phyloP scores from a whole-genome alignment of 306 rosid species.

The Leucaena leucocephala region DNA sequence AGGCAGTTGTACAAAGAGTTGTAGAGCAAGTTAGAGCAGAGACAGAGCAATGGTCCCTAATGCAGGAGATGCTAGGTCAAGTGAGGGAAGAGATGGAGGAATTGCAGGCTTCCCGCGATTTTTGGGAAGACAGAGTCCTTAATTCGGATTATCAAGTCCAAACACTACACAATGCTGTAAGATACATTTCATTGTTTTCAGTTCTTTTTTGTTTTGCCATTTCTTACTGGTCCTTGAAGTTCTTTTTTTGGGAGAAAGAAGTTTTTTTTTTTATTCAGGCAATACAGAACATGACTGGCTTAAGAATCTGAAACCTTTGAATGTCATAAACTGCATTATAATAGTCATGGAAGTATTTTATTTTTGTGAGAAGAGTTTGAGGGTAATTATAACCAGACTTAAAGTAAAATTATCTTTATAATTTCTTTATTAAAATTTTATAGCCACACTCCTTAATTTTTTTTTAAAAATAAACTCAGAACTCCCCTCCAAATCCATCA shows the following conservation, averaged over 20 bases:
- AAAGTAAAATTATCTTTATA: background rate
- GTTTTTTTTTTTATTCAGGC: background rate
- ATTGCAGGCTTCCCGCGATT: conserved; percentile 82
- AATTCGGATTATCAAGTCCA: conserved; percentile 62
- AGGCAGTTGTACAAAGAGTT: conserved; percentile 70
- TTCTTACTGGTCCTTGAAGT: background rate
- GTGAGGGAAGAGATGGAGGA: conserved; percentile 95
- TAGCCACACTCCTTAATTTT: too few relatives aligned
- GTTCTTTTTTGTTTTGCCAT: background rate
- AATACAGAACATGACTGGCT: background rate
- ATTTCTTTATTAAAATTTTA: too few relatives aligned
- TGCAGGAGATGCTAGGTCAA: conserved; percentile 87
- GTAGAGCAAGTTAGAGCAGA: conserved; percentile 88
- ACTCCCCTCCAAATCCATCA: too few relatives aligned
- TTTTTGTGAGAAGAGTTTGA: background rate
- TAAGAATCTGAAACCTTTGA: background rate
- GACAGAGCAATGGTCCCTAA: conserved; percentile 97
- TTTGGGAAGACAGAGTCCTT: conserved; percentile 78
- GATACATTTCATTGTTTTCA: conserved; percentile 27
- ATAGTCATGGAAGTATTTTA: background rate
- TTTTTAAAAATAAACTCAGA: too few relatives aligned
- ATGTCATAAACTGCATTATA: background rate
- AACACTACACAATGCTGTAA: conserved; percentile 59
- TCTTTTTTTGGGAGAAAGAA: background rate
- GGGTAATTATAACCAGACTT: background rate